Percentiles rank a stretch among this genome's conserved stretches.
phyloP scores from a whole-genome alignment of 306 rosid genomes.

The Coriaria nepalensis region DNA sequence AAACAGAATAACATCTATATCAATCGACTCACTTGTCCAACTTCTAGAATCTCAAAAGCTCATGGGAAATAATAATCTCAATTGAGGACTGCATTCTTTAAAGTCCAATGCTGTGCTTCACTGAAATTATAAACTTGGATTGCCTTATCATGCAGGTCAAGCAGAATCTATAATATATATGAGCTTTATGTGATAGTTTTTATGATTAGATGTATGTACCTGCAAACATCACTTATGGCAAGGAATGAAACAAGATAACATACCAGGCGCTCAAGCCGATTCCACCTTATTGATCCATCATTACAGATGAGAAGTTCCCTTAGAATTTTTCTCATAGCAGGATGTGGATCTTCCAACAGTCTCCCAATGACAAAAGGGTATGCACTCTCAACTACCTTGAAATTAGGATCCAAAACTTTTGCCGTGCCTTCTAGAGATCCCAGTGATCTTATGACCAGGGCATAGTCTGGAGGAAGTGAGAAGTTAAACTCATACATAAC shows the following conservation, averaged over 20 bases:
- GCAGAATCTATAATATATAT: no score
- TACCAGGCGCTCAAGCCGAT: slow-evolving; percentile 89
- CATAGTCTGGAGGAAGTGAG: slow-evolving; percentile 95
- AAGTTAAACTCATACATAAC: slow-evolving; percentile 84
- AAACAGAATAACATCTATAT: no score
- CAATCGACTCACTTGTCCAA: no score
- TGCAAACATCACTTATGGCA: slow-evolving; percentile 9
- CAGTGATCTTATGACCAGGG: slow-evolving; percentile 82
- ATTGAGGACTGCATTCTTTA: no score
- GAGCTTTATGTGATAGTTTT: no score
- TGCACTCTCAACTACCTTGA: slow-evolving; percentile 86
- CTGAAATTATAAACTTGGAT: no score
- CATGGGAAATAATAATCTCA: no score
- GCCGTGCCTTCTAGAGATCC: slow-evolving; percentile 99
- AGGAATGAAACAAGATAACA: slow-evolving; percentile 10
- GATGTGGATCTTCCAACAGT: slow-evolving; percentile 84
- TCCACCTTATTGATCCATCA: slow-evolving; percentile 91
- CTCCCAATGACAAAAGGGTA: slow-evolving; percentile 90
- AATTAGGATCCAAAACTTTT: slow-evolving; percentile 78
- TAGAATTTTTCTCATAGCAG: slow-evolving; percentile 93
- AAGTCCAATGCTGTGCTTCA: no score
- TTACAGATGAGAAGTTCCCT: slow-evolving; percentile 76
- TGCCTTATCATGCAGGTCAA: no score
- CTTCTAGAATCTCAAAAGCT: no score
- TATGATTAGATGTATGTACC: no score